phyloP scores from a whole-genome alignment of 495 filamentous ascomycete species.

The Hyphodiscus hymeniophilus region DNA sequence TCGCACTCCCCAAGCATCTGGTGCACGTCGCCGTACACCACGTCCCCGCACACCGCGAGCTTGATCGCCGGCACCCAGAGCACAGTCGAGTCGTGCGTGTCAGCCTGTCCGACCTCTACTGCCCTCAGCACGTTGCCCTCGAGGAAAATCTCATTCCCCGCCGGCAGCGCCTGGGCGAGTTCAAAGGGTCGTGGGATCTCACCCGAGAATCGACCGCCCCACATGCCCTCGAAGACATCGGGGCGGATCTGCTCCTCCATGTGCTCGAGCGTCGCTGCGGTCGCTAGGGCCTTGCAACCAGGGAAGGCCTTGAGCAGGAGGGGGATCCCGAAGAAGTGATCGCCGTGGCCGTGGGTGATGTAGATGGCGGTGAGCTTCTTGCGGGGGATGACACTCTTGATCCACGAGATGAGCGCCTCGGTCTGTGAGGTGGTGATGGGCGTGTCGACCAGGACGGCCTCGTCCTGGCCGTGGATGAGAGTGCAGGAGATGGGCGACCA shows the following conservation, averaged over 20 bases:
- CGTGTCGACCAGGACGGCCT: conserved; percentile 29
- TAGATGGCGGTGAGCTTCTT: conserved; percentile 31
- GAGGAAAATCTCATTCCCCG: background rate
- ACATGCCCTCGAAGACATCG: background rate
- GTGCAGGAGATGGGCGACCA: conserved; percentile 26
- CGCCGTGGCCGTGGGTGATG: conserved; percentile 39
- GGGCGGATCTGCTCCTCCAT: conserved; percentile 24
- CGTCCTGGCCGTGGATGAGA: conserved; percentile 18
- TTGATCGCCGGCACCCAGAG: background rate
- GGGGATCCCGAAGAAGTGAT: conserved; percentile 34
- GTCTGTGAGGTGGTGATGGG: conserved; percentile 19
- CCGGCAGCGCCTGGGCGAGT: background rate
- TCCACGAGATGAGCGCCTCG: conserved; percentile 24
- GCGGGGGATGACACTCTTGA: conserved; percentile 18
- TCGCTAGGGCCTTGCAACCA: conserved; percentile 24
- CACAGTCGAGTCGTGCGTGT: background rate
- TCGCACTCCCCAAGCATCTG: conserved; percentile 28
- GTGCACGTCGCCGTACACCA: conserved; percentile 27
- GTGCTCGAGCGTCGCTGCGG: conserved; percentile 23
- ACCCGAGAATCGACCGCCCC: background rate
- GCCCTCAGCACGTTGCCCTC: conserved; percentile 1
- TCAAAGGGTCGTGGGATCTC: background rate
- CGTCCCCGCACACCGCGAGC: background rate
- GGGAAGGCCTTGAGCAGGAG: conserved; percentile 27
- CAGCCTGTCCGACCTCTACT: conserved; percentile 6